A percentile compares a stretch with the other conserved stretches of the same genome.
Conservation (phyloP, 306 rosid species). For the Cicer pinnatifidum region DNA sequence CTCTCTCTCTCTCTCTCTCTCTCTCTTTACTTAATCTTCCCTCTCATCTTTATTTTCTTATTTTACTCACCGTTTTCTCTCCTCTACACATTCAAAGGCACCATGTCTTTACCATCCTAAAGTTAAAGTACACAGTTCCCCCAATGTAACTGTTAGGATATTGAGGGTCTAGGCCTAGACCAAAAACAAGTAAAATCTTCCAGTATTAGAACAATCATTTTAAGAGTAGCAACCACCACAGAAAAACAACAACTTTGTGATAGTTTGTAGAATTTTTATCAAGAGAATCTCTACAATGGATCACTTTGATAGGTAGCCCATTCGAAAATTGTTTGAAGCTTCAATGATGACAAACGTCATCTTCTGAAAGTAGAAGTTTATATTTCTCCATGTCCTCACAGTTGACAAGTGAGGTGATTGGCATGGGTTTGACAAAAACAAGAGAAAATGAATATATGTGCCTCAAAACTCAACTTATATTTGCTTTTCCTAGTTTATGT, state of each 20-base stretch:
- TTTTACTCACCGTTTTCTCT: neutral
- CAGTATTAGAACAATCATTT: neutral
- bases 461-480: neutral
- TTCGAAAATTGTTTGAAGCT: neutral
- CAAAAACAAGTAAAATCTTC: neutral
- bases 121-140: neutral
- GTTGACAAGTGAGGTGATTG: neutral
- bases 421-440: neutral
- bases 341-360: neutral
- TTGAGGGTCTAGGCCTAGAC: neutral
- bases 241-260: neutral
- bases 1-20: neutral
- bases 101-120: neutral
- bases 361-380: neutral
- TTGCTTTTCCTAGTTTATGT: neutral
- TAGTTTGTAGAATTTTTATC: neutral
- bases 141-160: neutral
- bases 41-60: neutral
- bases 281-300: neutral
- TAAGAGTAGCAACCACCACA: neutral
- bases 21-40: neutral
- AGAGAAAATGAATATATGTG: neutral
- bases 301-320: neutral
- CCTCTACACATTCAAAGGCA: neutral
- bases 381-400: neutral